Evolutionary conservation across 1,284 basidiomycete genomes (phyloP), one percentile per base, ranked within the genome.

Genomic region (Salmacisia buchloeana): DNA sequence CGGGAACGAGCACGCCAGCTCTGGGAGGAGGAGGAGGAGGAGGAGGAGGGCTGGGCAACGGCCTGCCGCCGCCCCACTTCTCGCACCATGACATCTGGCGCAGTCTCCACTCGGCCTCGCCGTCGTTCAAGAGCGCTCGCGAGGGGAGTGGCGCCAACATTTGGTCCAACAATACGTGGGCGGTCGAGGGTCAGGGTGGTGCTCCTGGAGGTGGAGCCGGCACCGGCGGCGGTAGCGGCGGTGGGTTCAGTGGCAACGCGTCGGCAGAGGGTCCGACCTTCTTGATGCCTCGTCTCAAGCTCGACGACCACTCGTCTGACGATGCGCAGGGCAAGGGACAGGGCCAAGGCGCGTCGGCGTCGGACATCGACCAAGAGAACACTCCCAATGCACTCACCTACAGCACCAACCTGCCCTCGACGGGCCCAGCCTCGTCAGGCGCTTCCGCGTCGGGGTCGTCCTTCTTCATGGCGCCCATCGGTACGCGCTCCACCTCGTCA

Each of bases 71-170:
- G 13, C 29, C 49, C 12, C 49, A 54, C 27, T 33, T 54, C 27
- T 27, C 49, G 25, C 10, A n/a, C n/a, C n/a, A 54, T 18, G 49
- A 54, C 1, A 54, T 54, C 25, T 54, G 49, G 49, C 49, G 49
- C 29, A 33, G 46, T 18, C 23, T 52, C 23, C 46, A 52, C 25
- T 23, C 46, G 7, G 23, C 46, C 5, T 52, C 49, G 25, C 49
- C 49, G 5, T 54, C 49, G 6, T 54, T 54, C 49, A 54, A 54
- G 27, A 54, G 49, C 13, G 49, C 49, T 12, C 49, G 49, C 25
- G 49, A 54, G 29, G 49, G 29, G 13, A 54, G 49, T 31, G 29
- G 49, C 23, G 12, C 49, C 3, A 33, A 18, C 15, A 33, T 33
- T 18, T 54, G 49, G 49, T 18, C n/a, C 10, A 54, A 25, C 49